Evolutionary conservation across 176 grass and related monocot species (phyloP), one percentile per base, ranked within the genome.

Genomic region (Zoysia pacifica): DNA sequence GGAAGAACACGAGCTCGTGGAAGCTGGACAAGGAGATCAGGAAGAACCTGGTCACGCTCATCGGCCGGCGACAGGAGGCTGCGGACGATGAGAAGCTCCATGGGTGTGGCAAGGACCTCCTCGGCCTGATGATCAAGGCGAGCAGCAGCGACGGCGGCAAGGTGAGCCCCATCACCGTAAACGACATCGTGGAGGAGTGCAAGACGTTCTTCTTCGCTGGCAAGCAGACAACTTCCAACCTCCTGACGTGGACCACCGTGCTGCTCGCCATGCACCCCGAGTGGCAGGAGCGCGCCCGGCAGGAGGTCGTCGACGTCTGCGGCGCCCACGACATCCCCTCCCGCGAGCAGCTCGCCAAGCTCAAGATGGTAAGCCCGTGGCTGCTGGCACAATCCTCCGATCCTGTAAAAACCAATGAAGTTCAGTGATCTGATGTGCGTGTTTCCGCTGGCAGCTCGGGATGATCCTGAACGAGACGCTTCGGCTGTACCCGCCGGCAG

Each of bases 171-270:
- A 92, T 97, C 74, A 90, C 91, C 45, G 91, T 94, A 5, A 86
- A 88, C 40, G 93, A 96, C 82, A 97, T 97, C 37, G 94, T 94
- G 46, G 94, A 97, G 87, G 93, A 96, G 78, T 92, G 93, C 90
- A 96, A 96, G 85, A 96, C 93, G 0, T 96, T 96, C 76, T 96
- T 96, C 93, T 96, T 96, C 84, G 93, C 93, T 39, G 93, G 93
- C 40, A 96, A 96, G 87, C 94, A 97, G 68, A 97, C 94, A 1
- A 97, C 94, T 20, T 94, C 94, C 6, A 97, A 97, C 74, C 91
- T 97, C 12, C 82, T 97, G 87, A 97, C 94, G 6, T 97, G 94
- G 94, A 82, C 83, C 62, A 92, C 91, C 6, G 94, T 97, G 19
- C 46, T 97, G 59, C 91, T 97, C 48, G 91, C 91, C 74, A 92